A percentile compares a stretch with the other conserved stretches of the same genome.
Evolutionary conservation across 768 basidiomycete genomes (phyloP).

Genomic region (Thelephora aurantiotincta): DNA sequence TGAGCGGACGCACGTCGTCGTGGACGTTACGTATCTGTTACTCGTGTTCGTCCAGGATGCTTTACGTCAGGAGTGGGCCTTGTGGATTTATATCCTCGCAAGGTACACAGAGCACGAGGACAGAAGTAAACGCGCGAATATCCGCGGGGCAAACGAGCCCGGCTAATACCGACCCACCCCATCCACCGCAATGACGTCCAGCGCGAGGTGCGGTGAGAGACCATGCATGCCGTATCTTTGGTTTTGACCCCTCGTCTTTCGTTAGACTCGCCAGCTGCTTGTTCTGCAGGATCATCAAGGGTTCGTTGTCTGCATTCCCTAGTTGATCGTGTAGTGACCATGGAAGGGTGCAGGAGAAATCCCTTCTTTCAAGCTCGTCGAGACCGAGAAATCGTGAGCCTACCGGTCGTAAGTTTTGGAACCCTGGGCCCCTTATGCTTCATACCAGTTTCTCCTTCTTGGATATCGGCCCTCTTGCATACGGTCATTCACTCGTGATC

Average conservation of each 20-base stretch:
- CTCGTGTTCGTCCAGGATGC: no score
- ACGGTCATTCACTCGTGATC: constrained; percentile 83
- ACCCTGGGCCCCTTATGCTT: background rate
- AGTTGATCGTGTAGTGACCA: background rate
- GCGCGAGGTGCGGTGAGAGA: no score
- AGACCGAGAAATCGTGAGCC: constrained; percentile 58
- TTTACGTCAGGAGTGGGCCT: no score
- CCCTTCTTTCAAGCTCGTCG: constrained; percentile 74
- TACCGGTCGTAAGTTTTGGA: background rate
- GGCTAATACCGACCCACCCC: no score
- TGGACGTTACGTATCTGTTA: no score
- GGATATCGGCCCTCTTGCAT: constrained; percentile 83
- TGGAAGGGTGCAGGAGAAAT: constrained; percentile 76
- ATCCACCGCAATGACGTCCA: no score
- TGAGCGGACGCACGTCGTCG: no score
- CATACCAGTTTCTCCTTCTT: constrained; percentile 66
- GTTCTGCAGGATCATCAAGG: constrained; percentile 94
- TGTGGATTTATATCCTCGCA: no score
- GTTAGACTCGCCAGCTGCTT: constrained; percentile 45
- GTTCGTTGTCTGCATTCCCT: constrained; percentile 21
- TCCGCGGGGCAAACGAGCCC: no score
- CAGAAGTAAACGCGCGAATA: no score
- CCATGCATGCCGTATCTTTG: no score
- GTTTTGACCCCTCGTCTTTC: constrained; percentile 9
- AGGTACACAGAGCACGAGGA: no score